These are phyloP conservation scores for Globisporangium apiculatum DNA, from an alignment of 352 stramenopile genomes.

Conservation along the genomic window DNA sequence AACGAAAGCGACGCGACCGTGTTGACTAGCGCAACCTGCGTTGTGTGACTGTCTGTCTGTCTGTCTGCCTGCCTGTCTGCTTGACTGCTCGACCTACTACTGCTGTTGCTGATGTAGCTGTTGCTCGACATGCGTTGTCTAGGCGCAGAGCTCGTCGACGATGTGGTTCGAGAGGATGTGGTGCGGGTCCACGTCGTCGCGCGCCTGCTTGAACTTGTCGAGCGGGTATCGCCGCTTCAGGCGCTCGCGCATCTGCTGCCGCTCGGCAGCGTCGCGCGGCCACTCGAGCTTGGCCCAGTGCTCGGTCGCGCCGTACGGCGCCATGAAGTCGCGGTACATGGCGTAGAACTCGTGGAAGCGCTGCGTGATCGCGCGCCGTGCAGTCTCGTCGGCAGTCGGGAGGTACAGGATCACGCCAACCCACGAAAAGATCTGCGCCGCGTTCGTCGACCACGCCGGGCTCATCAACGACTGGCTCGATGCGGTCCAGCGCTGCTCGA, in stretches of 20 bases:
- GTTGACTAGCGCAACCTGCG: too few species aligned
- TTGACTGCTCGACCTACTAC: too few species aligned
- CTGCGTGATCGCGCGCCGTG: conserved; percentile 77
- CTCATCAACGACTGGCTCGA: conserved; percentile 90
- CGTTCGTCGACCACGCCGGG: conserved; percentile 79
- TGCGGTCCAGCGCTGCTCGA: conserved; percentile 97
- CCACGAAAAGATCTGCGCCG: conserved; percentile 88
- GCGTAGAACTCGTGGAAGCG: conserved; percentile 93
- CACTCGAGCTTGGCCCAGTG: conserved; percentile 98
- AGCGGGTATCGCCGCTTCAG: conserved; percentile 84
- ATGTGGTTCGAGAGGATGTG: conserved; percentile 90
- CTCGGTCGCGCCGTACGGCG: conserved; percentile 82
- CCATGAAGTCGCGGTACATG: conserved; percentile 84
- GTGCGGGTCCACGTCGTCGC: conserved; percentile 90
- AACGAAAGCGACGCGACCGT: neutral
- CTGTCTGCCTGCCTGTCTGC: too few species aligned
- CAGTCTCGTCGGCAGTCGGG: conserved; percentile 50
- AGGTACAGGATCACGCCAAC: conserved; percentile 98
- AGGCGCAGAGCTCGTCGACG: conserved; percentile 70
- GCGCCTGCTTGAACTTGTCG: conserved; percentile 84
- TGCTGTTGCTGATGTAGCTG: too few species aligned
- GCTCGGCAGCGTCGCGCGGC: conserved; percentile 40
- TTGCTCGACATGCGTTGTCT: neutral
- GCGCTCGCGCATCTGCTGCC: conserved; percentile 48
- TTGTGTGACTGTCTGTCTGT: too few species aligned